Base-by-base conservation (phyloP, 805 yeast species). In the Myxozyma kluyveri region DNA sequence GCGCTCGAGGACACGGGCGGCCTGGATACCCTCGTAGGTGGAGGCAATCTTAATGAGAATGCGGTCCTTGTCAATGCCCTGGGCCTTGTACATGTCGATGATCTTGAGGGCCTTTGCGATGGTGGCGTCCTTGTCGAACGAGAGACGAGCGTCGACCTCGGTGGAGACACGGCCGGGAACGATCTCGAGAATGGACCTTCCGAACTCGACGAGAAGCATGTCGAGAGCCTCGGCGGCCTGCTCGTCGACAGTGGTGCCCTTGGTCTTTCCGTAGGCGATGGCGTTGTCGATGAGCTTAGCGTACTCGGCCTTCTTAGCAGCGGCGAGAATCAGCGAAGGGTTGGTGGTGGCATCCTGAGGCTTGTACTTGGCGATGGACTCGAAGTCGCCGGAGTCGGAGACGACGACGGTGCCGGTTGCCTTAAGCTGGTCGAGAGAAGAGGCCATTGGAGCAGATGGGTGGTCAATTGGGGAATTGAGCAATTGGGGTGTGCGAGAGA, bases 331-430 rank as follows among this genome's bases (percentile, higher is more conserved):
- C 76, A 93, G 79, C 40, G 98, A 89, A 63, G 99, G 99, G 79
- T 93, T 93, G 71, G 99, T 93, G 65, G 99, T 93, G 63, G 99
- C 96, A 74, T 93, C 99, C 78, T 93, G 98, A 63, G 99, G 99
- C 65, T 93, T 88, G 79, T 86, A 93, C 75, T 90, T 88, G 69
- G 96, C 96, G 71, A 93, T 93, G 61, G 93, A 84, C 73, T 88
- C 97, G 71, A 93, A 93, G 74, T 93, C 99, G 77, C 99, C 99
- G 58, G 98, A 89, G 78, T 93, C 99, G 62, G 99, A 88, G 69
- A 93, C 99, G 68, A 93, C 96, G 63, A 81, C 85, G 63, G 99
- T 93, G 65, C 98, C 98, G 52, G 96, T 72, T 61, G 95, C 89
- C 74, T 91, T 93, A 69, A 93, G 83, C 75, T 85, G 90, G 71